Base-by-base conservation (phyloP, 345 rosid species). In the Citrus inodora region DNA sequence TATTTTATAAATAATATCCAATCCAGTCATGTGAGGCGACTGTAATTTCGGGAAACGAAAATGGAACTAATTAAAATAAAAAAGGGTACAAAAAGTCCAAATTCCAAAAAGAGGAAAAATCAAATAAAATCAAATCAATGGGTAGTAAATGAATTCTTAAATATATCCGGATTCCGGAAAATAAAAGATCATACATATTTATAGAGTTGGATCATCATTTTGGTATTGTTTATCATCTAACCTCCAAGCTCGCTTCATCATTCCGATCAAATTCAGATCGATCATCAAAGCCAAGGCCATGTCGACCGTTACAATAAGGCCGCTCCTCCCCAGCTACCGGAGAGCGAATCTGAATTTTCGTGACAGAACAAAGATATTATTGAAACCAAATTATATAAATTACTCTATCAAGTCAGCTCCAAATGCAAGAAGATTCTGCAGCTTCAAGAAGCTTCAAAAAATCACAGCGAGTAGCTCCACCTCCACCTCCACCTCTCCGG, bases 261-360 rank as follows among this genome's bases (percentile, higher is more conserved):
- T 28, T 8, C 27, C 40, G 28, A 37, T 56, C 55, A 37, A 24
- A 25, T 37, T 56, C 55, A 37, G 28, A 74, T 7, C 64, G 76
- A 72, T 56, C 56, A 40, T 14, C 32, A 73, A 14, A 32, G 61
- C 51, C 5, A 46, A 46, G 1, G 51, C 38, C 66, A 89, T 91
- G 95, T 87, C 92, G 63, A 79, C 91, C 2, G 77, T 88, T 71
- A 79, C 85, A 33, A 71, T 82, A 5, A 73, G 88, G 79, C 85
- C 89, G 56, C 70, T 90, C 40, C 86, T 89, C 53, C 90, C 79
- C 62, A 76, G 46, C 68, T 63, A 51, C 58, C 53, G 79, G 35
- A 65, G 83, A 2, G 77, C 17, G 46, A 64, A 32, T 48, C 35
- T 22, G 30, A 22, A 5, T 51, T 22, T 25, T 40, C 51, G 28